phyloP scores from a whole-genome alignment of 352 stramenopile species.

The Phytophthora chlamydospora region DNA sequence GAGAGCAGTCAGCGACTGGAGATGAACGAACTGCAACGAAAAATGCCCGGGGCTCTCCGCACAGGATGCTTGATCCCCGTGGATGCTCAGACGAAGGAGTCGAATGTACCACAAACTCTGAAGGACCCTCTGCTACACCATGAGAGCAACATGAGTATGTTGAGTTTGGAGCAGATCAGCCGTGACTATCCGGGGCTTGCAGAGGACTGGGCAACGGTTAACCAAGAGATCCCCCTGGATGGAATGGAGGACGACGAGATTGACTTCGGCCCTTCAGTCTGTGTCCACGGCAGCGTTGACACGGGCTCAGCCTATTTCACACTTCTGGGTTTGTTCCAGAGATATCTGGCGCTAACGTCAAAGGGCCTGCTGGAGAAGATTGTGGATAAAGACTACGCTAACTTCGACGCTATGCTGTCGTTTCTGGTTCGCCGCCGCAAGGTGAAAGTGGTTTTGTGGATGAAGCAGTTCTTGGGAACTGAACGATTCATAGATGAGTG shows the following conservation, averaged over 20 bases:
- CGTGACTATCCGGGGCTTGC: conserved; percentile 29
- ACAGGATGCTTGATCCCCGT: conserved; percentile 36
- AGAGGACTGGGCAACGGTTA: conserved; percentile 22
- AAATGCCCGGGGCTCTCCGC: conserved; percentile 34
- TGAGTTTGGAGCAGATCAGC: conserved; percentile 21
- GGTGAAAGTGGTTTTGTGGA: conserved; percentile 36
- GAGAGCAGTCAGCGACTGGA: conserved; percentile 48
- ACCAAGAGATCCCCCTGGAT: conserved; percentile 25
- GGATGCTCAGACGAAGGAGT: conserved; percentile 18
- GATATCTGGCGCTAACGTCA: conserved; percentile 24
- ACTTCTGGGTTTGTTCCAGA: conserved; percentile 29
- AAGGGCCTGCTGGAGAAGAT: conserved; percentile 36
- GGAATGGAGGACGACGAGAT: conserved; percentile 28
- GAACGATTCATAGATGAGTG: conserved; percentile 45
- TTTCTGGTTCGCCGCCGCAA: conserved; percentile 51
- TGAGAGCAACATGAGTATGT: conserved; percentile 1
- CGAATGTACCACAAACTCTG: conserved; percentile 16
- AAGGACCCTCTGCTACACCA: conserved; percentile 23
- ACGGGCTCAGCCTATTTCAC: conserved; percentile 4
- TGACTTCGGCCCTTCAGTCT: conserved; percentile 34
- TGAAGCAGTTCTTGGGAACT: conserved; percentile 36
- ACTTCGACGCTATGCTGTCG: conserved; percentile 42
- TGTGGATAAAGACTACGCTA: conserved; percentile 21
- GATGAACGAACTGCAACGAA: conserved; percentile 37
- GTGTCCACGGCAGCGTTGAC: conserved; percentile 1